Conservation (phyloP, 1,284 basidiomycete genomes). For the Apiotrichum domesticum region DNA sequence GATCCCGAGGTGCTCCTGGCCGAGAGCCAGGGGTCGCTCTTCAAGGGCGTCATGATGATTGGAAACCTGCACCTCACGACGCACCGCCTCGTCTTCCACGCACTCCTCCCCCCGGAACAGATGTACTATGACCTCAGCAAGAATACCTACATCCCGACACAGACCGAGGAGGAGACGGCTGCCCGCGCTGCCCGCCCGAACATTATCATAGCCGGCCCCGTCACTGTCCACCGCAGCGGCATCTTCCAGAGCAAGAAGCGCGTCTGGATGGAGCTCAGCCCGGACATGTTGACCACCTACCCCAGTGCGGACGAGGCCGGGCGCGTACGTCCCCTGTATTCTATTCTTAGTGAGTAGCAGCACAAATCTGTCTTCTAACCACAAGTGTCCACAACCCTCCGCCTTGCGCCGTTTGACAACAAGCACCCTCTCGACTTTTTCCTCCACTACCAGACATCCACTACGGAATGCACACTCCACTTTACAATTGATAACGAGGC, state of each 20-base stretch:
- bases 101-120: slow-evolving; percentile 53
- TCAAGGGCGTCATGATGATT: slow-evolving; percentile 52
- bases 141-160: not conserved
- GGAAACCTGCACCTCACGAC: slow-evolving; percentile 63
- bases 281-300: slow-evolving; percentile 59
- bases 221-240: slow-evolving; percentile 50
- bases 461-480: slow-evolving; percentile 36
- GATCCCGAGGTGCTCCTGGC: slow-evolving; percentile 54
- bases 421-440: slow-evolving; percentile 50
- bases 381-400: slow-evolving; percentile 30
- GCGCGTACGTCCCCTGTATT: slow-evolving; percentile 53
- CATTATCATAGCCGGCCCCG: slow-evolving; percentile 55
- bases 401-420: slow-evolving; percentile 51
- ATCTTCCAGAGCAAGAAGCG: slow-evolving; percentile 49
- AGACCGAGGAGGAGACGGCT: slow-evolving; percentile 10
- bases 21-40: slow-evolving; percentile 52
- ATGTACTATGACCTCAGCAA: not conserved
- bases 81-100: slow-evolving; percentile 61
- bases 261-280: slow-evolving; percentile 60
- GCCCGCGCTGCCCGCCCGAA: slow-evolving; percentile 15
- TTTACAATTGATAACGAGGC: slow-evolving; percentile 57
- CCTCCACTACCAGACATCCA: slow-evolving; percentile 44
- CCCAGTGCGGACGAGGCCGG: slow-evolving; percentile 56
- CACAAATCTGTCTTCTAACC: not conserved
- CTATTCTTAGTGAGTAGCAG: slow-evolving; percentile 53